Evolutionary conservation across 2,329 filamentous ascomycete genomes (phyloP).

Genomic region (Apiospora malaysiana): DNA sequence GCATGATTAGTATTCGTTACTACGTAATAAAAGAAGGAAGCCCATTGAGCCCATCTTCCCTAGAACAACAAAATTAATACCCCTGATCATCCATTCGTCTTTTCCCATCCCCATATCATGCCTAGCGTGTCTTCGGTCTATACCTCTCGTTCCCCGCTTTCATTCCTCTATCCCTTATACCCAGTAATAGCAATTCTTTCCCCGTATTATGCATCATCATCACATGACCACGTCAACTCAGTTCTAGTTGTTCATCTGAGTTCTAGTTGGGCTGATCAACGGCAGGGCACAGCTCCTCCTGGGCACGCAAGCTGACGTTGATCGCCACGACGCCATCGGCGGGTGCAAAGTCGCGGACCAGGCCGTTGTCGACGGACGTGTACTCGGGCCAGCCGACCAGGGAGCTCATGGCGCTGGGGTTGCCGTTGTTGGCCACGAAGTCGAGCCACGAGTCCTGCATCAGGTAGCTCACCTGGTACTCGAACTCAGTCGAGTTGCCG

Average conservation of each 20-base stretch:
- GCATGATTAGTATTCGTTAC: not conserved
- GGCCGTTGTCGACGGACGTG: not conserved
- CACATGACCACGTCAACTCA: not conserved
- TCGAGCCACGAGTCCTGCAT: conserved; percentile 26
- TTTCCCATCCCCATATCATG: not conserved
- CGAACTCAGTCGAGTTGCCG: conserved; percentile 22
- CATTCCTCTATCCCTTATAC: no score
- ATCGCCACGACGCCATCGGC: conserved; percentile 17
- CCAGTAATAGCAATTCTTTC: no score
- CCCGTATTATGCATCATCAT: not conserved
- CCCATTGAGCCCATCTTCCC: not conserved
- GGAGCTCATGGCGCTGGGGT: not conserved
- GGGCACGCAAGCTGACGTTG: not conserved
- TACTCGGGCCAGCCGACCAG: conserved; percentile 23
- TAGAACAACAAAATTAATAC: not conserved
- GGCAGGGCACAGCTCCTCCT: conserved; percentile 22
- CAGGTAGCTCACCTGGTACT: conserved; percentile 21
- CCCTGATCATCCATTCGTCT: not conserved
- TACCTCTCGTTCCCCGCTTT: not conserved
- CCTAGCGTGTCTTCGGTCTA: not conserved
- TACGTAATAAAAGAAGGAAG: not conserved
- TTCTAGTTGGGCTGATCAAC: not conserved
- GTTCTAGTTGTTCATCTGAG: no score
- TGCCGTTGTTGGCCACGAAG: conserved; percentile 19
- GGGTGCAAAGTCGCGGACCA: conserved; percentile 22